A percentile compares a stretch with the other conserved stretches of the same genome.
Conservation (phyloP, 306 rosid species). For the Ammopiptanthus mongolicus region DNA sequence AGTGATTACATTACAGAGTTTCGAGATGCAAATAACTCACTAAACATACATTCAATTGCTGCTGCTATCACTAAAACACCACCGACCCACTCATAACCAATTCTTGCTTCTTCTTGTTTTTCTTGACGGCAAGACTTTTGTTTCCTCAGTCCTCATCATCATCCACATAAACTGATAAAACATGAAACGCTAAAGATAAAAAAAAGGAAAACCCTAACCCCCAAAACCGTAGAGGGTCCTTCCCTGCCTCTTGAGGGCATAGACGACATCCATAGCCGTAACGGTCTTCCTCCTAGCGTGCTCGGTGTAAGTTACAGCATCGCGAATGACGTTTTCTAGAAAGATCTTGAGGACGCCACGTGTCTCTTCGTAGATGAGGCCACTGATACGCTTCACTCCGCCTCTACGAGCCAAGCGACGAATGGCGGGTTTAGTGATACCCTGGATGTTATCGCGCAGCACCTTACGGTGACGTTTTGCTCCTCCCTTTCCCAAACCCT, state of each 20-base stretch:
- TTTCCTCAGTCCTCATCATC: background rate
- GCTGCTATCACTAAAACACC: no score
- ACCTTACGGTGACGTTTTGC: constrained; percentile 75
- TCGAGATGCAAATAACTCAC: no score
- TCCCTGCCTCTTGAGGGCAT: constrained; percentile 70
- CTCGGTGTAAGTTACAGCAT: constrained; percentile 69
- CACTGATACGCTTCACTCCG: constrained; percentile 71
- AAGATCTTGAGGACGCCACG: constrained; percentile 73
- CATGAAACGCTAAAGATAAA: background rate
- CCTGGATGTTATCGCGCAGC: constrained; percentile 62
- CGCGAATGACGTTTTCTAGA: constrained; percentile 71
- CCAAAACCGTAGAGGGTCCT: constrained; percentile 74
- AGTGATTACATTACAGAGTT: no score
- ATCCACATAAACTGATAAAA: background rate
- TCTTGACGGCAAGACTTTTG: constrained; percentile 50
- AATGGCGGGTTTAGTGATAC: constrained; percentile 71
- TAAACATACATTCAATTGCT: no score
- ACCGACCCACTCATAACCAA: no score
- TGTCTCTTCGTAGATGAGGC: constrained; percentile 70
- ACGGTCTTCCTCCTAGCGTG: constrained; percentile 74
- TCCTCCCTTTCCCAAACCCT: constrained; percentile 80
- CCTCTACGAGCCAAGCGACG: constrained; percentile 73
- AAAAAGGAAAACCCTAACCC: constrained; percentile 36
- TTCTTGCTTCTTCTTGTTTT: no score
- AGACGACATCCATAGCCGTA: constrained; percentile 74